Conservation (phyloP, 1,139 yeast genomes). For the Arxiozyma bovina region DNA sequence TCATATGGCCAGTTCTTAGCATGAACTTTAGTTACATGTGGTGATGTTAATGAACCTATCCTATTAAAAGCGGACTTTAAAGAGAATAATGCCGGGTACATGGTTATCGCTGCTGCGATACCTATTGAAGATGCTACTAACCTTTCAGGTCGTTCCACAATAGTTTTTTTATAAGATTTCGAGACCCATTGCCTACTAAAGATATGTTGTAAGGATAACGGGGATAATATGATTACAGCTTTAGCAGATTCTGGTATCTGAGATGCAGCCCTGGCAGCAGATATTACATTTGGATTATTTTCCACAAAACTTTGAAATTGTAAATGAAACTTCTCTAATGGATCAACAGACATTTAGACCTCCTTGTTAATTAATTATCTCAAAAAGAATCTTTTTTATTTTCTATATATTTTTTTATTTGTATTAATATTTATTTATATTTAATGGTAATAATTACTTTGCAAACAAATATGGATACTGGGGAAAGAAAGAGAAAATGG, state of each 20-base stretch:
- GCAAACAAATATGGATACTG: too few relatives aligned
- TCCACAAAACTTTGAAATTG: conserved; percentile 42
- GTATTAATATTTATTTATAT: neutral
- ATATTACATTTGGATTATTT: conserved; percentile 48
- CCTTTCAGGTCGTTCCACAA: conserved; percentile 80
- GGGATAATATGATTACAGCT: conserved; percentile 49
- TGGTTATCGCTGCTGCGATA: conserved; percentile 64
- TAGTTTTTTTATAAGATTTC: conserved; percentile 55
- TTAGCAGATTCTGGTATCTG: conserved; percentile 38
- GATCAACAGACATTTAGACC: conserved; percentile 13
- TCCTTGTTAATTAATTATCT: neutral
- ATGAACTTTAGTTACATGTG: conserved; percentile 67
- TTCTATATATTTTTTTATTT: neutral
- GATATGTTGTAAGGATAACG: conserved; percentile 55
- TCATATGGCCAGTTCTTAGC: conserved; percentile 65
- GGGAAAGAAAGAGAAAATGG: too few relatives aligned
- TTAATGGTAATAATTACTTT: too few relatives aligned
- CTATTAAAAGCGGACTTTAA: conserved; percentile 36
- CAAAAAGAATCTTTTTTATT: neutral
- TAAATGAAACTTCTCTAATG: conserved; percentile 35
- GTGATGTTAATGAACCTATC: conserved; percentile 25
- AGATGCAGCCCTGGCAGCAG: conserved; percentile 40
- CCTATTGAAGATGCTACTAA: conserved; percentile 70
- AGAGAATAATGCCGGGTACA: conserved; percentile 55
- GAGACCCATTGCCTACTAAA: conserved; percentile 74